phyloP scores from a whole-genome alignment of 148 eudicot genomes.

The Rhododendron henanense region DNA sequence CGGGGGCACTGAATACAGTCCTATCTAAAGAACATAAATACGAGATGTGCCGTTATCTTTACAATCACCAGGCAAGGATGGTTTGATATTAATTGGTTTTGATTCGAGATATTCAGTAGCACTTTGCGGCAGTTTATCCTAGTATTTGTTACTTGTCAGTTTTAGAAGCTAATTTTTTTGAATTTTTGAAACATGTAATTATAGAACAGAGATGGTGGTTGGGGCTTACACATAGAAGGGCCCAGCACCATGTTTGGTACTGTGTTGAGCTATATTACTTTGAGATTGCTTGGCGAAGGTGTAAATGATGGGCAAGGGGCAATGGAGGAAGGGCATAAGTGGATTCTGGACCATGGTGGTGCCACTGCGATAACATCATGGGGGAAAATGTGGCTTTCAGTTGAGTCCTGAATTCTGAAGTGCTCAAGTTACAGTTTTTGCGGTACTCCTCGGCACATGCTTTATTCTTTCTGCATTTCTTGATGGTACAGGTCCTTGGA shows the following conservation, averaged over 20 bases:
- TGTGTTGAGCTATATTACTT: conserved; percentile 74
- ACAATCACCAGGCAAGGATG: background rate
- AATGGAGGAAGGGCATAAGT: conserved; percentile 77
- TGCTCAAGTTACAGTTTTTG: background rate
- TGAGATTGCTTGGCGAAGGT: conserved; percentile 93
- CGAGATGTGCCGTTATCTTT: conserved; percentile 1
- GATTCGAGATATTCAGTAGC: background rate
- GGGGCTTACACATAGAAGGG: conserved; percentile 99
- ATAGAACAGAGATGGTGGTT: conserved; percentile 97
- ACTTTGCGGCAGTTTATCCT: background rate
- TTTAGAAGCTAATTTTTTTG: background rate
- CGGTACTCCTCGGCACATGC: background rate
- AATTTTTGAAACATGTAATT: conserved; percentile 1
- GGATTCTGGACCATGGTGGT: conserved; percentile 91
- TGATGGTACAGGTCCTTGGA: conserved; percentile 75
- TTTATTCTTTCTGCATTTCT: conserved; percentile 15
- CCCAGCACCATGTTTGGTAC: conserved; percentile 97
- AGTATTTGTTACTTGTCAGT: background rate
- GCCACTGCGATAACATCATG: conserved; percentile 93
- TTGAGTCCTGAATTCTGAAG: conserved; percentile 38
- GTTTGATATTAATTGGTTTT: background rate
- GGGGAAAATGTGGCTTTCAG: conserved; percentile 99
- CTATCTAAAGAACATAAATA: background rate
- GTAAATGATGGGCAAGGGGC: conserved; percentile 85
- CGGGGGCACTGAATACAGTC: background rate